Base-by-base conservation (phyloP, 1,284 basidiomycete genomes). In the Ceratobasidium sp. region DNA sequence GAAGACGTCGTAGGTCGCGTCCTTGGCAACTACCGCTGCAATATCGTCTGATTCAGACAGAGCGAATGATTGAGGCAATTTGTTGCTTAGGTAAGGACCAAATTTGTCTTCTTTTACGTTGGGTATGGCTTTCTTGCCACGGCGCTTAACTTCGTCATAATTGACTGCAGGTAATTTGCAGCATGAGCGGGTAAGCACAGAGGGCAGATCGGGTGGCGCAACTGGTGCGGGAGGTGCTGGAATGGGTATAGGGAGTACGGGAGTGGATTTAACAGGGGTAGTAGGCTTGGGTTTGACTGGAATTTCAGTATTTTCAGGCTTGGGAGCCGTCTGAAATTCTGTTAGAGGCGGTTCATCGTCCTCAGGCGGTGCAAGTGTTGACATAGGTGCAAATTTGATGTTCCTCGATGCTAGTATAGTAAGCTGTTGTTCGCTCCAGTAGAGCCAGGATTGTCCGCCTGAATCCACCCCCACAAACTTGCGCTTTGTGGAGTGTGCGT, bases 401-500 rank as follows among this genome's bases (percentile, higher is more conserved):
- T 61, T 61, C 14, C 58, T 9, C 4, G 58, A 61, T 28, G 32
- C 58, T 28, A 61, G 41, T 1, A 61, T 28, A 7, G 43, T 46
- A 2, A 21, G 26, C 43, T 61, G 58, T 26, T 61, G 26, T 44
- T 61, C 41, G 26, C 58, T 61, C 58, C 58, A 61, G 30, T 61
- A 61, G 21, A 13, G 58, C 58, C 58, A 61, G 43, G 58, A 41
- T 11, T 61, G 44, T 16, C 58, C 23, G n/a, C 43, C 43, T 5
- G 47, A 13, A 18, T 61, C 58, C 14, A 61, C n/a, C 4, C 58
- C 58, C 6, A 61, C 58, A 46, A 61, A 61, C 26, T 23, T 61
- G 14, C 43, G 16, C 21, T 30, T 46, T 4, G 11, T 46, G 5
- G 43, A 61, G 69, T 26, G 76, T 50, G 28, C 75, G 66, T 67